Evolutionary conservation across 2,329 filamentous ascomycete species (phyloP).

Genomic region (Sarocladium oryzae): DNA sequence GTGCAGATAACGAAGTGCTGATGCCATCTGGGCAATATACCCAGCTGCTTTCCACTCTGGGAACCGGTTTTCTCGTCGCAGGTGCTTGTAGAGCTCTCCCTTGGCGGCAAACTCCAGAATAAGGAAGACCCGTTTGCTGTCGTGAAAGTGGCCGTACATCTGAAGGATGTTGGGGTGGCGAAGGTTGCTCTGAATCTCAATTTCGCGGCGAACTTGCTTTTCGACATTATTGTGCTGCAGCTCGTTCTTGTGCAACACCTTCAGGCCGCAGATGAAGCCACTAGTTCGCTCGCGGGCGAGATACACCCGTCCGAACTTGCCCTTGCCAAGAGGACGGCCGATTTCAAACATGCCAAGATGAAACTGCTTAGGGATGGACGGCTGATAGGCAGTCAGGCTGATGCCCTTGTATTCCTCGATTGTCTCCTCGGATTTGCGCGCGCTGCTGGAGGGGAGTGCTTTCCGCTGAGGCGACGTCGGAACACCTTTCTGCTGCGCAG

Average conservation of each 20-base stretch:
- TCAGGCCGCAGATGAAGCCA: constrained; percentile 79
- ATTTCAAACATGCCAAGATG: constrained; percentile 95
- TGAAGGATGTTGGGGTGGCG: constrained; percentile 80
- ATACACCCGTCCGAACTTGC: constrained; percentile 83
- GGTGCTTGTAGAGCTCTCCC: constrained; percentile 82
- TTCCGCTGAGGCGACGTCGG: constrained; percentile 48
- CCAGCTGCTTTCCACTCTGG: constrained; percentile 81
- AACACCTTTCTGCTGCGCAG: constrained; percentile 45
- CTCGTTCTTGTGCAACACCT: constrained; percentile 80
- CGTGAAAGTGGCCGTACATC: constrained; percentile 83
- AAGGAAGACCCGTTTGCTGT: constrained; percentile 79
- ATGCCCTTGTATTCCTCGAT: constrained; percentile 43
- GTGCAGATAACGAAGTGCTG: constrained; percentile 82
- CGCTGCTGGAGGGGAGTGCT: constrained; percentile 32
- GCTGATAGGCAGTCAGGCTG: constrained; percentile 47
- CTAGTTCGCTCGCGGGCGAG: constrained; percentile 72
- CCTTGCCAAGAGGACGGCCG: constrained; percentile 76
- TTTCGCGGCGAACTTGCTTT: constrained; percentile 81
- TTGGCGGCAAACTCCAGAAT: constrained; percentile 83
- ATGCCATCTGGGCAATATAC: constrained; percentile 88
- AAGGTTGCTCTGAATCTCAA: constrained; percentile 84
- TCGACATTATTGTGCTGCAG: constrained; percentile 68
- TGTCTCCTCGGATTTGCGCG: constrained; percentile 16
- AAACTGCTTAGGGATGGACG: constrained; percentile 56
- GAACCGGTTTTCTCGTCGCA: constrained; percentile 71